Base-by-base conservation (phyloP, 306 rosid genomes). In the Benincasa hispida region DNA sequence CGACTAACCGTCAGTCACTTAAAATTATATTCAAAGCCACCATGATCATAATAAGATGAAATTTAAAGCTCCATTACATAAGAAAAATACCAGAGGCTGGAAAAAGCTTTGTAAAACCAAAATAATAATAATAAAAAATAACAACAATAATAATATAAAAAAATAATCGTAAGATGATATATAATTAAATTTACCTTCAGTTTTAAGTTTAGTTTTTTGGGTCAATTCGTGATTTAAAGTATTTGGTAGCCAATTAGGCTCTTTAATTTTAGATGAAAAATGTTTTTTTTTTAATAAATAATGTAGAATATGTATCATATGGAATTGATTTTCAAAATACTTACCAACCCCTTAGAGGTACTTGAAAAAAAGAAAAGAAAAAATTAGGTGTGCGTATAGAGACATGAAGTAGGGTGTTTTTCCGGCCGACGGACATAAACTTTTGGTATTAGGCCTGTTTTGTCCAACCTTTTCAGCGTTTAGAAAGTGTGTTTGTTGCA, bases 351-450 rank as follows among this genome's bases (percentile, higher is more conserved):
- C 42, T 27, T 18, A 28, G 8, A 58, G 55, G 55, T 41, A 41
- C 8, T 47, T 47, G 18, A 47, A 47, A 47, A 47, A 47, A 13
- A 47, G n/a, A n/a, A n/a, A n/a, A n/a, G n/a, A 47, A 48, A 1
- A 54, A 62, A 24, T 68, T 42, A 39, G 74, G 47, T 68, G 74
- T 39, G 74, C 19, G 50, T 68, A 42, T 25, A 70, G n/a, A 50
- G 58, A 70, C 76, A 70, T 22, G 10, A 25, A 47, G 76, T 45
- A 27, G 58, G 54, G 76, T 47, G 76, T 50, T 70, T 70, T 27
- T 66, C 58, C 76, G 57, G 76, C 76, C 76, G 58, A 70, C 57
- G 76, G 73, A 66, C 73, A 66, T 19, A 11, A 35, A 66, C 53
- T 66, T 66, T 66, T 35, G 51, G 18, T 66, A 37, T 37, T 30